Evolutionary conservation across 352 stramenopile species (phyloP).

Genomic region (Phytophthora litchii): DNA sequence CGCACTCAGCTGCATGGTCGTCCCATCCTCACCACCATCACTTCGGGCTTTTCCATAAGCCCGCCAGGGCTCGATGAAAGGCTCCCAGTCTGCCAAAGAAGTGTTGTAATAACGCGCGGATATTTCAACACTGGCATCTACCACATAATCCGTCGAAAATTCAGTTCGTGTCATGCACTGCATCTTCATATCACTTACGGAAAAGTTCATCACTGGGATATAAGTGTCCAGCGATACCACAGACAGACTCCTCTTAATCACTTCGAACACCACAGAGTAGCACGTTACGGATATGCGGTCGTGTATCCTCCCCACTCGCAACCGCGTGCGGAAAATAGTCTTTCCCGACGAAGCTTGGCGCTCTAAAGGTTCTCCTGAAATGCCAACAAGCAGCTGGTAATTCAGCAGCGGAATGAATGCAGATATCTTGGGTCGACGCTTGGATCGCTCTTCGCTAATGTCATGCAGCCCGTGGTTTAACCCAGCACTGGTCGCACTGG

Average conservation of each 20-base stretch:
- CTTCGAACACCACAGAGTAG: slow-evolving; percentile 86
- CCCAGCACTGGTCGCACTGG: slow-evolving; percentile 67
- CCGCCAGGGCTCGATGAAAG: slow-evolving; percentile 87
- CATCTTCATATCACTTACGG: slow-evolving; percentile 84
- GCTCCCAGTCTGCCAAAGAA: slow-evolving; percentile 86
- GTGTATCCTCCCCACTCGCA: slow-evolving; percentile 77
- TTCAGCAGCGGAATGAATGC: slow-evolving; percentile 67
- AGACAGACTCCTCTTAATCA: slow-evolving; percentile 90
- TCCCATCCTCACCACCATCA: slow-evolving; percentile 55
- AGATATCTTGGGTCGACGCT: slow-evolving; percentile 50
- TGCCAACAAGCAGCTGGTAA: slow-evolving; percentile 74
- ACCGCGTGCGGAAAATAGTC: slow-evolving; percentile 65
- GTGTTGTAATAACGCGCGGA: slow-evolving; percentile 90
- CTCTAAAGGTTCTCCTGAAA: slow-evolving; percentile 52
- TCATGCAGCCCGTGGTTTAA: slow-evolving; percentile 37
- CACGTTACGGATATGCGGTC: slow-evolving; percentile 73
- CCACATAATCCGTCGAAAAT: slow-evolving; percentile 60
- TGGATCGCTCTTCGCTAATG: slow-evolving; percentile 41
- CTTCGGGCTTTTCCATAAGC: slow-evolving; percentile 71
- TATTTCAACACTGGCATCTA: slow-evolving; percentile 83
- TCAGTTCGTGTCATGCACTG: slow-evolving; percentile 74
- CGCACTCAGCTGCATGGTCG: slow-evolving; percentile 78
- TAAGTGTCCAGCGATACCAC: slow-evolving; percentile 89
- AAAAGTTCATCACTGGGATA: slow-evolving; percentile 91
- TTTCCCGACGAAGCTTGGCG: slow-evolving; percentile 42